Percentiles rank a stretch among this genome's conserved stretches.
Evolutionary conservation across 768 basidiomycete genomes (phyloP).

Genomic region (Cyclocybe cylindracea): DNA sequence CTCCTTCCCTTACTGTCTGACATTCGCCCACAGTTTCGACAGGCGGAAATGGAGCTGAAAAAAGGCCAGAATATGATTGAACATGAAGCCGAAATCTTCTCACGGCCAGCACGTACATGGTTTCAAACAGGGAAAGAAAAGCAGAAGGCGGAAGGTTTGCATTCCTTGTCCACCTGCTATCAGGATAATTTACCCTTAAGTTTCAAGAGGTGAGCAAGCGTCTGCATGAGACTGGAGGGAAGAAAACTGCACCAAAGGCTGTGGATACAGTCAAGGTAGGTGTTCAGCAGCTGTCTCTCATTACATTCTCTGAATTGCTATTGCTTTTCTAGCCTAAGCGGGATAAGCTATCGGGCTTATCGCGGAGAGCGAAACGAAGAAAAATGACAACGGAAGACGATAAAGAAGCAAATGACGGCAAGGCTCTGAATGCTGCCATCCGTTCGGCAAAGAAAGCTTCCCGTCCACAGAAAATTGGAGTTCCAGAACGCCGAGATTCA

Average conservation of each 20-base stretch:
- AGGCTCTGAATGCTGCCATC: slow-evolving; percentile 69
- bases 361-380: slow-evolving; percentile 84
- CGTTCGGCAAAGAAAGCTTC: slow-evolving; percentile 83
- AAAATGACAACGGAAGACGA: slow-evolving; percentile 87
- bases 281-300: not conserved
- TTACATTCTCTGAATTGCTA: not conserved
- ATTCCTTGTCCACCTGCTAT: not conserved
- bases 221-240: slow-evolving; percentile 63
- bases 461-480: slow-evolving; percentile 75
- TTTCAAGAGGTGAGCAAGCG: slow-evolving; percentile 71
- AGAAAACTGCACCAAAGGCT: slow-evolving; percentile 37
- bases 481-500: slow-evolving; percentile 35
- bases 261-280: slow-evolving; percentile 43
- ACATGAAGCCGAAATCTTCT: slow-evolving; percentile 89
- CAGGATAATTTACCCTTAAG: not conserved
- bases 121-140: slow-evolving; percentile 92
- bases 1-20: slow-evolving; percentile 9
- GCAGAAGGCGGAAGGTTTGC: slow-evolving; percentile 71
- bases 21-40: slow-evolving; percentile 58
- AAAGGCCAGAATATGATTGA: slow-evolving; percentile 97
- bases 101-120: slow-evolving; percentile 96
- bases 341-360: slow-evolving; percentile 79
- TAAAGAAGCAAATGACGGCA: slow-evolving; percentile 55
- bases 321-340: slow-evolving; percentile 58
- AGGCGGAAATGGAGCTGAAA: slow-evolving; percentile 93